Percentiles rank a stretch among this genome's conserved stretches.
phyloP scores from a whole-genome alignment of 192 early-diverging fungal species.

The Coemansia sp. region DNA sequence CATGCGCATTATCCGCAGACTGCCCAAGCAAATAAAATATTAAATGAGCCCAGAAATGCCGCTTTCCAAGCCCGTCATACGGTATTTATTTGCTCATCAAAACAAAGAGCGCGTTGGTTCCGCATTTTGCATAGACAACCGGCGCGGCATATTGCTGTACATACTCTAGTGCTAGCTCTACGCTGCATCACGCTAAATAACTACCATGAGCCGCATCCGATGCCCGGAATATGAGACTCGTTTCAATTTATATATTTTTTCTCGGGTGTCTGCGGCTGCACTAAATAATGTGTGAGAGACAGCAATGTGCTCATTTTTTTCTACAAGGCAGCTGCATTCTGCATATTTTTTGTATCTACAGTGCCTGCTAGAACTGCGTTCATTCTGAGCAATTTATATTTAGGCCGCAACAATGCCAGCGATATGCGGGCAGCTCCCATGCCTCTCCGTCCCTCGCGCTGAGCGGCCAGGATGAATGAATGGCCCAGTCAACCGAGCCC shows the following conservation, averaged over 20 bases:
- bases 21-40: background rate
- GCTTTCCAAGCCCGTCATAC: background rate
- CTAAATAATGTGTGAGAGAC: background rate
- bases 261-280: background rate
- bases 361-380: background rate
- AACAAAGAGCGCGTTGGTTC: too few species aligned
- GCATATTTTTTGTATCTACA: too few species aligned
- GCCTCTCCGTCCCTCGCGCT: background rate
- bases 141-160: background rate
- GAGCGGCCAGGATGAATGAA: background rate
- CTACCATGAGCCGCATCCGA: background rate
- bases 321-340: background rate
- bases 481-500: background rate
- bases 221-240: background rate
- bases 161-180: background rate
- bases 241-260: background rate
- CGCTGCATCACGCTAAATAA: background rate
- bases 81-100: too few species aligned
- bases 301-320: too few species aligned
- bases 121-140: background rate
- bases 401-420: background rate
- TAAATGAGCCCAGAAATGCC: background rate
- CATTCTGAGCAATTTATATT: background rate
- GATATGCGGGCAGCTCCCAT: conserved; percentile 3
- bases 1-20: too few species aligned